These are phyloP conservation scores for Trichoderma virens DNA, from an alignment of 495 filamentous ascomycete species.

Conservation along the genomic window DNA sequence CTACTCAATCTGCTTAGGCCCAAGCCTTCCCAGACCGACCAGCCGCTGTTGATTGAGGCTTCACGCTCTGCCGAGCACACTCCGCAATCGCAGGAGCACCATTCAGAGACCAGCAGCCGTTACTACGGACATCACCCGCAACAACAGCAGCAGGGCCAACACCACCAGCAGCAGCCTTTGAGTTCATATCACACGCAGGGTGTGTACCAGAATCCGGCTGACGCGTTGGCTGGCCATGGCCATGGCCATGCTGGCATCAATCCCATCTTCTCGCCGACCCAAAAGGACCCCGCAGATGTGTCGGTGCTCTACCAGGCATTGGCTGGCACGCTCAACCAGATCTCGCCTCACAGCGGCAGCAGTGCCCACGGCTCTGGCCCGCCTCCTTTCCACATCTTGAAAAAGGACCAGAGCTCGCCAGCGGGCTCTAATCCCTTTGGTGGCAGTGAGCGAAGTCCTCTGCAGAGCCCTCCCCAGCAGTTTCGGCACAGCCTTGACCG, in stretches of 20 bases:
- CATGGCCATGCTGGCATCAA: not conserved
- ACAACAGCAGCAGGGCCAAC: not conserved
- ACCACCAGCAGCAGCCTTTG: not conserved
- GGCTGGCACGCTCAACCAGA: not conserved
- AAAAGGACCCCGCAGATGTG: not conserved
- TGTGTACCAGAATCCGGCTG: not conserved
- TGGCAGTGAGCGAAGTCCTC: conserved; percentile 6
- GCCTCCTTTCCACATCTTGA: conserved; percentile 6
- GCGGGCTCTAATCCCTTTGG: conserved; percentile 3
- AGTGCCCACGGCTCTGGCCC: not conserved
- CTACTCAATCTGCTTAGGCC: conserved; percentile 45
- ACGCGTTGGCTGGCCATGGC: not conserved
- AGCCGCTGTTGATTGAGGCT: conserved; percentile 29
- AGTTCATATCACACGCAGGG: not conserved
- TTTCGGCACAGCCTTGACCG: conserved; percentile 2
- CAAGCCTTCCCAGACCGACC: conserved; percentile 44
- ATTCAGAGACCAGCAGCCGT: not conserved
- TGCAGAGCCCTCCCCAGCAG: conserved; percentile 2
- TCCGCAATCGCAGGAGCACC: not conserved
- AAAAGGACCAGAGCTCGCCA: conserved; percentile 10
- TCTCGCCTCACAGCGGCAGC: conserved; percentile 2
- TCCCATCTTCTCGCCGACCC: conserved; percentile 2
- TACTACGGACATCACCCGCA: conserved; percentile 6
- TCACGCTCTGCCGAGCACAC: conserved; percentile 9
- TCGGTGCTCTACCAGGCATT: conserved; percentile 8